A percentile compares a stretch with the other conserved stretches of the same genome.
These are phyloP conservation scores for Diaporthe sp. DNA, from an alignment of 2,329 filamentous ascomycete genomes.

Conservation along the genomic window DNA sequence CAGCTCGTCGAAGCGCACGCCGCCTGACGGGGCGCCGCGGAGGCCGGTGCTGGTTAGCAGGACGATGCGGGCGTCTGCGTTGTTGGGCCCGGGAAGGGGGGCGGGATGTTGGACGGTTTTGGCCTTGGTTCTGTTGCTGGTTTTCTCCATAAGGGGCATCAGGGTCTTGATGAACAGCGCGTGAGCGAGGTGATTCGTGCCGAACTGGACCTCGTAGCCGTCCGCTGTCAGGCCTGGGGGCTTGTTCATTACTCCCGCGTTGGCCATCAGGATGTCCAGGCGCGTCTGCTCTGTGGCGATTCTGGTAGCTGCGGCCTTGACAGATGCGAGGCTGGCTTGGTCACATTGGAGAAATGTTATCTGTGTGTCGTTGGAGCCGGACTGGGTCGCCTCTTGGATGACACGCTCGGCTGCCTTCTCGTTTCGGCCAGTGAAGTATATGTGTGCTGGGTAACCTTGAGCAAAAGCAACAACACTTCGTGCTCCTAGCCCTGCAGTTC, in stretches of 20 bases:
- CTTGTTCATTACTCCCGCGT: conserved; percentile 46
- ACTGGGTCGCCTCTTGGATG: conserved; percentile 46
- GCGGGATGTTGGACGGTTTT: conserved; percentile 44
- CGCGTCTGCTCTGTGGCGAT: conserved; percentile 33
- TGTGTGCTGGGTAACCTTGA: neutral
- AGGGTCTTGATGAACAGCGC: conserved; percentile 52
- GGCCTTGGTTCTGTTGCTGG: neutral
- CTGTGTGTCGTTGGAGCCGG: conserved; percentile 25
- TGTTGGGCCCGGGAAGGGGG: conserved; percentile 28
- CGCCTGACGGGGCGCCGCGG: conserved; percentile 40
- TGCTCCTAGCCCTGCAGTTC: conserved; percentile 16
- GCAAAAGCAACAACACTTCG: neutral
- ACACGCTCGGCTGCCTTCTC: conserved; percentile 49
- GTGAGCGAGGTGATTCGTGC: conserved; percentile 55
- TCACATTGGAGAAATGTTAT: conserved; percentile 45
- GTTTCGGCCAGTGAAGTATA: conserved; percentile 50
- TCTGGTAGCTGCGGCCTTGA: conserved; percentile 39
- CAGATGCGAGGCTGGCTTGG: conserved; percentile 43
- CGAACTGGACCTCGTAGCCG: conserved; percentile 50
- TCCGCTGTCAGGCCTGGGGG: conserved; percentile 48
- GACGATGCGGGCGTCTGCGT: conserved; percentile 43
- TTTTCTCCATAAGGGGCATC: conserved; percentile 41
- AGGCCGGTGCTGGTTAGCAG: conserved; percentile 44
- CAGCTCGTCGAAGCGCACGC: conserved; percentile 41
- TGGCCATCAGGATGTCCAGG: conserved; percentile 48